Evolutionary conservation across 2,329 filamentous ascomycete species (phyloP).

Genomic region (Microdochium trichocladiopsis): DNA sequence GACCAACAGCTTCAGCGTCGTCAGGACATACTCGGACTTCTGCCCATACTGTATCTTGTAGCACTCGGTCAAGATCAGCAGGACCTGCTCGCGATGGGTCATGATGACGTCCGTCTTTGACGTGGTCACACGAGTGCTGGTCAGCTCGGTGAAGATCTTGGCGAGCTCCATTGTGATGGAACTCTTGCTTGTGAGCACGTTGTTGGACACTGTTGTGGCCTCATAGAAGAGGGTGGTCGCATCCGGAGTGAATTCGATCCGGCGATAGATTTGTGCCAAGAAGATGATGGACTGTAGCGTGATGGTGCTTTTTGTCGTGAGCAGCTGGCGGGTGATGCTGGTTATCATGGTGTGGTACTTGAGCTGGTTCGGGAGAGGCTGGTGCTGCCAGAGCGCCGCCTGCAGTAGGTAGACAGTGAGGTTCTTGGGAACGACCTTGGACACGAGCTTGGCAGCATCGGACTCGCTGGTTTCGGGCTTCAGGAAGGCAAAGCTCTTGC

Average conservation of each 20-base stretch:
- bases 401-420: slow-evolving; percentile 6
- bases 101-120: slow-evolving; percentile 16
- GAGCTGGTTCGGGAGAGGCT: slow-evolving; percentile 20
- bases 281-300: slow-evolving; percentile 11
- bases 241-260: slow-evolving; percentile 6
- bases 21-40: slow-evolving; percentile 5
- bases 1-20: slow-evolving; percentile 3
- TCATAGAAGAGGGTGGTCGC: slow-evolving; percentile 8
- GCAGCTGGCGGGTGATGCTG: slow-evolving; percentile 19
- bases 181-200: slow-evolving; percentile 2
- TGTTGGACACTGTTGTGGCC: slow-evolving; percentile 4
- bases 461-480: slow-evolving; percentile 3
- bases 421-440: slow-evolving; percentile 6
- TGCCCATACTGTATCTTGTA: slow-evolving; percentile 9
- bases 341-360: slow-evolving; percentile 17
- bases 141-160: slow-evolving; percentile 8
- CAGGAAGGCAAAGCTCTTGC: slow-evolving; percentile 2
- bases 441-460: slow-evolving; percentile 5
- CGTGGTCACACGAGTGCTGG: slow-evolving; percentile 1
- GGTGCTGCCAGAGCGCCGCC: slow-evolving; percentile 10
- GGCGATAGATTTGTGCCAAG: slow-evolving; percentile 5
- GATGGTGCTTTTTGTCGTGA: slow-evolving; percentile 11
- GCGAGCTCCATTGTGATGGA: slow-evolving; percentile 8
- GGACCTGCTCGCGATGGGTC: slow-evolving; percentile 10
- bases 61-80: slow-evolving; percentile 6